Evolutionary conservation across 2,329 filamentous ascomycete genomes (phyloP).

Genomic region (Fusarium subtropicale): DNA sequence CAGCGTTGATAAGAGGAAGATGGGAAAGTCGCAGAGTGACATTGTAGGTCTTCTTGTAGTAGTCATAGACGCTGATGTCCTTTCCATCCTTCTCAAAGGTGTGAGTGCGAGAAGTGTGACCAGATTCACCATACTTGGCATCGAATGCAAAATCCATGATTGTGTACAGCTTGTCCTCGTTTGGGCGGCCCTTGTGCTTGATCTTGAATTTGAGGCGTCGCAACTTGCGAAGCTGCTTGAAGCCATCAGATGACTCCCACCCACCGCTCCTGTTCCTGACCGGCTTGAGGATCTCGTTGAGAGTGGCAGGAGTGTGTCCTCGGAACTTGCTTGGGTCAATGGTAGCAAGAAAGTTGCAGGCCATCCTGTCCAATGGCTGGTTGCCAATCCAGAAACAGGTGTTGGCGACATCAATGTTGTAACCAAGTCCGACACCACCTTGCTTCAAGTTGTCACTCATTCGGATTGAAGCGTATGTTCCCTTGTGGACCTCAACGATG

Average conservation of each 20-base stretch:
- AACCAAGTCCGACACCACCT: constrained; percentile 71
- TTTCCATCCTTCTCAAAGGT: constrained; percentile 66
- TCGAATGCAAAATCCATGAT: constrained; percentile 65
- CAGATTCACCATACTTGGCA: constrained; percentile 56
- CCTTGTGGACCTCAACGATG: constrained; percentile 84
- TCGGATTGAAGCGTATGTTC: constrained; percentile 87
- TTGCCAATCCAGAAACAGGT: constrained; percentile 81
- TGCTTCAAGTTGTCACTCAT: constrained; percentile 68
- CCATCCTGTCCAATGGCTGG: constrained; percentile 55
- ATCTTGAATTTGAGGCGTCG: constrained; percentile 67
- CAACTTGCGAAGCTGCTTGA: constrained; percentile 66
- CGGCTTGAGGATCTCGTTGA: constrained; percentile 53
- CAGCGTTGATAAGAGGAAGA: constrained; percentile 69
- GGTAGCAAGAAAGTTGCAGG: constrained; percentile 51
- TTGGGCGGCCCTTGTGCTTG: constrained; percentile 60
- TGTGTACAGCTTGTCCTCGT: constrained; percentile 62
- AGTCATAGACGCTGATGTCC: constrained; percentile 61
- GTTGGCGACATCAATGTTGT: constrained; percentile 94
- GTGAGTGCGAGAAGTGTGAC: constrained; percentile 63
- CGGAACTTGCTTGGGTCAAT: constrained; percentile 47
- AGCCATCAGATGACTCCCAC: constrained; percentile 60
- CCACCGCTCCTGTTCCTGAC: constrained; percentile 38
- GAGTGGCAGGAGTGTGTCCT: constrained; percentile 40
- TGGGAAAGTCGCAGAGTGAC: constrained; percentile 59
- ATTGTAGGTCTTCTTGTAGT: constrained; percentile 68